Base-by-base conservation (phyloP, 441 rosid genomes). In the Croton setiger region DNA sequence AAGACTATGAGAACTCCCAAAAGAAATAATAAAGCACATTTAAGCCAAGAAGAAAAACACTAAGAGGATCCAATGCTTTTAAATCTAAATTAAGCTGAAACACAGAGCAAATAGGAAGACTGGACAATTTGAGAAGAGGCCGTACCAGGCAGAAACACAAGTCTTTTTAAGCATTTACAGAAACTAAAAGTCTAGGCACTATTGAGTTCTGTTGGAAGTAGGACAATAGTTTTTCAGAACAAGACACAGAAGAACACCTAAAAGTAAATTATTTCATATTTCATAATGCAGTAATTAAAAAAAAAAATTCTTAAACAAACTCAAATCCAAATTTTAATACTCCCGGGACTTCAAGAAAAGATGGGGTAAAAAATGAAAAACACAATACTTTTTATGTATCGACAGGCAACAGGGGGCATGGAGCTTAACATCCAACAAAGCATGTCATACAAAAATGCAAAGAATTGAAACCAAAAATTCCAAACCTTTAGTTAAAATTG, bases 1-100 rank as follows among this genome's bases (percentile, higher is more conserved):
- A 35, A 1, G 54, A 71, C n/a, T 45, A 62, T 60, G 51, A 75
- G 76, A 66, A 17, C 36, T 63, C 33, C n/a, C 45, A 75, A 53
- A 61, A 17, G 23, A 11, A 37, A 71, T 49, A 58, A 23, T 7
- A 43, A 36, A 48, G 44, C 43, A 35, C 5, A 64, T 45, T 20
- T 45, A 18, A 59, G 12, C 47, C 23, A 36, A 49, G 31, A 54
- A 66, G 39, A 20, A 39, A 47, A 45, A 71, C 60, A 71, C 60
- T 21, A 72, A 66, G 1, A 35, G 39, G 44, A 27, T 35, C 47
- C 45, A 64, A 47, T 23, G 17, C 14, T 51, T 48, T 61, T 31
- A 53, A 53, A 41, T 23, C 45, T 64, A 55, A n/a, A 23, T 33
- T 7, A 36, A 17, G 45, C 57, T 36, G 31, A 15, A 23, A 33